Conservation (phyloP, 2,329 filamentous ascomycete species). For the Hymenoscyphus fructigenus region DNA sequence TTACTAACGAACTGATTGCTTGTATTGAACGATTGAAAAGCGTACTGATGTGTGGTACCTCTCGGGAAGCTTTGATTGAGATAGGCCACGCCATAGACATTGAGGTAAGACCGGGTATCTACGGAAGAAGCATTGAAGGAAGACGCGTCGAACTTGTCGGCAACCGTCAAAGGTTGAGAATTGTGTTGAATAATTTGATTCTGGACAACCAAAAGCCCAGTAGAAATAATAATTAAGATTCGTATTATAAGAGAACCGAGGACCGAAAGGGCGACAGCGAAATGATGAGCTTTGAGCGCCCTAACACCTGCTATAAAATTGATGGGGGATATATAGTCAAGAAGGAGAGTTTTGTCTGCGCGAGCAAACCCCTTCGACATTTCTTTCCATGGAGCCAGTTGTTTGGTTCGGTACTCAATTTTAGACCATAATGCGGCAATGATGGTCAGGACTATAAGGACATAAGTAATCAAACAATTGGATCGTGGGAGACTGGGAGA, state of each 20-base stretch:
- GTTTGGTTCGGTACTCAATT: conserved; percentile 1
- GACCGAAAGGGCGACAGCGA: background rate
- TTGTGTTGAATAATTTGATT: background rate
- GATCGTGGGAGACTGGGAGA: no score
- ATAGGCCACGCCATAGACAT: no score
- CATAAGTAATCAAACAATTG: no score
- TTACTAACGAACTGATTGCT: no score
- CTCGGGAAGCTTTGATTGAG: background rate
- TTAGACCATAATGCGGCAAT: conserved; percentile 1
- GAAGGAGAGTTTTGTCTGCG: background rate
- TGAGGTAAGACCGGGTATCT: no score
- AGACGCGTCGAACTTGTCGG: no score
- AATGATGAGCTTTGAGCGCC: background rate
- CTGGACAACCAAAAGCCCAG: background rate
- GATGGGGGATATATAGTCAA: conserved; percentile 1
- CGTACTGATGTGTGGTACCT: background rate
- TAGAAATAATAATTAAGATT: background rate
- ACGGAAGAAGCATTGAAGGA: no score
- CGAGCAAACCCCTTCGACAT: background rate
- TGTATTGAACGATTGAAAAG: no score
- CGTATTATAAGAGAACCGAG: background rate
- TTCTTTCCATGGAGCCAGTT: conserved; percentile 1
- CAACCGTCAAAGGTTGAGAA: no score
- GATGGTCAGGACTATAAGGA: no score
- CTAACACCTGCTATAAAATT: background rate